Base-by-base conservation (phyloP, 257 asterid species). In the Plectranthus barbatus region DNA sequence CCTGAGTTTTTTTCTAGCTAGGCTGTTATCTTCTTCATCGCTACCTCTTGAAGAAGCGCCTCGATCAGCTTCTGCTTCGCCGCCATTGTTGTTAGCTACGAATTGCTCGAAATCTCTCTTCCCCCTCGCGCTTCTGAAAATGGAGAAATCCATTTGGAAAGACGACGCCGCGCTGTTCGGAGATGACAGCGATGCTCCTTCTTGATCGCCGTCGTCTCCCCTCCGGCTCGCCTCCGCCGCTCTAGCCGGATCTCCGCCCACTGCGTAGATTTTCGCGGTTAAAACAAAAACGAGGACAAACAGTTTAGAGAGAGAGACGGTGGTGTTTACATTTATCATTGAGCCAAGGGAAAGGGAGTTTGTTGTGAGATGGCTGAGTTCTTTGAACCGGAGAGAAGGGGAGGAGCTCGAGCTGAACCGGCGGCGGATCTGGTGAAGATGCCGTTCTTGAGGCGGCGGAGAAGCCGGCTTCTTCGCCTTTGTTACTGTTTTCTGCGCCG, bases 331-430 rank as follows among this genome's bases (percentile, higher is more conserved):
- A 46, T 75, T 81, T 80, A 9, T 84, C 72, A 15, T 75, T 72
- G 51, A 86, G 94, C 97, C 97, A 86, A 9, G 94, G 80, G 72
- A 86, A 75, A 41, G 82, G 72, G 40, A 75, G 57, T 64, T 69
- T 73, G 50, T 70, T 52, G 0, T 82, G 7, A 1, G 82, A 10
- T 10, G 73, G 39, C 13, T 66, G 83, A 2, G 42, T 64, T 49
- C 67, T 56, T 3, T 71, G 82, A 56, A 81, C 86, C 19, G 88
- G 88, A 19, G 86, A 73, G 54, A 75, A 84, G 1, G 97, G 94
- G n/a, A 90, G 73, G 1, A 90, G 92, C 66, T 90, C 88, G 17
- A 87, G 95, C 85, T 90, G 95, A 56, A 90, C 72, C 71, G 90
- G 88, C 67, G 90, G 87, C 45, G 82, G 88, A 79, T 82, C 93